phyloP scores from a whole-genome alignment of 108 stramenopile genomes.

The Aurantiochytrium sp. region DNA sequence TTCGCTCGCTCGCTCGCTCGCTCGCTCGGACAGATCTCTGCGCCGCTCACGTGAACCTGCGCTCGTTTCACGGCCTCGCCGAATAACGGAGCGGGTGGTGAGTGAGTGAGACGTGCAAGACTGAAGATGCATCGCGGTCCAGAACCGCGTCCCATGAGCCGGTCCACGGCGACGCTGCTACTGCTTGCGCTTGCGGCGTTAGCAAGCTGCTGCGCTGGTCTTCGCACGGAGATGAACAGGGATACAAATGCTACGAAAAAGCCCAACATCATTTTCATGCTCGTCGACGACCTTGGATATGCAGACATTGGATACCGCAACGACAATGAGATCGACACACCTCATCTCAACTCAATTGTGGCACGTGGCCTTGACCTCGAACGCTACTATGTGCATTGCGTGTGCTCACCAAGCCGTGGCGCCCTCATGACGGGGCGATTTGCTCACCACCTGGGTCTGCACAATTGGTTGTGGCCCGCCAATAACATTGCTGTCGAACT shows the following conservation, averaged over 20 bases:
- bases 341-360: not conserved
- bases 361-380: not conserved
- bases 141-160: no score
- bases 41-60: no score
- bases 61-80: no score
- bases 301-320: conserved; percentile 2
- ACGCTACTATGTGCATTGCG: conserved; percentile 17
- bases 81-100: no score
- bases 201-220: not conserved
- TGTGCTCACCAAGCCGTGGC: conserved; percentile 25
- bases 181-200: no score
- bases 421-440: not conserved
- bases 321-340: not conserved
- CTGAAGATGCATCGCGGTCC: no score
- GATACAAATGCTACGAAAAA: not conserved
- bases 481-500: not conserved
- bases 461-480: not conserved
- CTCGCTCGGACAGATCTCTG: no score
- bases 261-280: not conserved
- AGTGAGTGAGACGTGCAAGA: no score
- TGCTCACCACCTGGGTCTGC: not conserved
- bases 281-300: not conserved
- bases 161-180: no score
- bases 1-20: no score
- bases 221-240: not conserved